Evolutionary conservation across 257 asterid species (phyloP).

Genomic region (Dorcoceras hygrometricum): DNA sequence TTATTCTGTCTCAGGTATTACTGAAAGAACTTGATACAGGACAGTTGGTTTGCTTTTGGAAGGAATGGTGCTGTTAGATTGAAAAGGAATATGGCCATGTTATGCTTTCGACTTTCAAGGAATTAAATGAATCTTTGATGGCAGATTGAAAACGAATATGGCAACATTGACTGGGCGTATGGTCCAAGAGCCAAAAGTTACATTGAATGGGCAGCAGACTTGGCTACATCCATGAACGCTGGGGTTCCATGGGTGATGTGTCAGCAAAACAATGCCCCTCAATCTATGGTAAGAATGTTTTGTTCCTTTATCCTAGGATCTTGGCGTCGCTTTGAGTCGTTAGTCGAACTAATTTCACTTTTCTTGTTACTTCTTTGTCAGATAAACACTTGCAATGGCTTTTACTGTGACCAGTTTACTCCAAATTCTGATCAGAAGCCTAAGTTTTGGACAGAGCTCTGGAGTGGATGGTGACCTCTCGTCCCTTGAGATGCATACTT

Average conservation of each 20-base stretch:
- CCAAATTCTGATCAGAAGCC: conserved; percentile 74
- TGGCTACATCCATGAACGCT: conserved; percentile 62
- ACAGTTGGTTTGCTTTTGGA: too few species aligned
- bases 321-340: too few species aligned
- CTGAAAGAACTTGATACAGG: background rate
- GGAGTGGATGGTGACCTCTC: conserved; percentile 64
- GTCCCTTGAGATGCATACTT: background rate
- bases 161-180: conserved; percentile 50
- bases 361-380: conserved; percentile 21
- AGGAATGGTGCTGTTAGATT: background rate
- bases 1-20: conserved; percentile 65
- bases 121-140: background rate
- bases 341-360: background rate
- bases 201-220: conserved; percentile 62
- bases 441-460: conserved; percentile 69
- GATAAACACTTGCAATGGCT: conserved; percentile 73
- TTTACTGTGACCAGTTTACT: conserved; percentile 57
- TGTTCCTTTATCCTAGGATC: too few species aligned
- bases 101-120: background rate
- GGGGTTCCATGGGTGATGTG: conserved; percentile 85
- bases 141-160: conserved; percentile 76
- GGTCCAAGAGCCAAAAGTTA: conserved; percentile 28
- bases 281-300: conserved; percentile 44
- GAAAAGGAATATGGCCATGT: too few species aligned
- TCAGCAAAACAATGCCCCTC: conserved; percentile 73